Conservation (phyloP, 1,284 basidiomycete species). For the Anthracocystis walkeri region DNA sequence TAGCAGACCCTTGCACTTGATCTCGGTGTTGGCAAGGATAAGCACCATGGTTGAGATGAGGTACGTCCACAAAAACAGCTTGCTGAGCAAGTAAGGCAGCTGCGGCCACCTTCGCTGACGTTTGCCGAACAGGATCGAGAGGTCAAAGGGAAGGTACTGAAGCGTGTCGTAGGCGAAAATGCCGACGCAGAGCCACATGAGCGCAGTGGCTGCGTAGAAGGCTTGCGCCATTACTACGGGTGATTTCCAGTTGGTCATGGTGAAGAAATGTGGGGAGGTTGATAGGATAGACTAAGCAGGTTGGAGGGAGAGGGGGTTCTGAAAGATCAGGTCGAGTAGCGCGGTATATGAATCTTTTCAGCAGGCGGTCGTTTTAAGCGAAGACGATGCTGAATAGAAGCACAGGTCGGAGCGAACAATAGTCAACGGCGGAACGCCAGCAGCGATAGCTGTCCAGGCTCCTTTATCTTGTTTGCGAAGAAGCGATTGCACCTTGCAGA, state of each 20-base stretch:
- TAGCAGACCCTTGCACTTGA: constrained; percentile 34
- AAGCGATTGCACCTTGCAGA: too few relatives aligned
- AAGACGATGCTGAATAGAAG: background rate
- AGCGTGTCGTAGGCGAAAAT: constrained; percentile 33
- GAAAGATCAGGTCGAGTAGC: background rate
- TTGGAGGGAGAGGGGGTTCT: background rate
- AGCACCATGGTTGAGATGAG: constrained; percentile 25
- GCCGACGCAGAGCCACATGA: constrained; percentile 45
- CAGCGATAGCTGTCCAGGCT: too few relatives aligned
- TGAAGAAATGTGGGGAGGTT: background rate
- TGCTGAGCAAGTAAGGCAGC: constrained; percentile 40
- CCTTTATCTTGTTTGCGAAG: too few relatives aligned
- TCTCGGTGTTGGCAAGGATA: constrained; percentile 20
- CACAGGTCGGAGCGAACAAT: background rate
- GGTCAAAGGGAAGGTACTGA: constrained; percentile 33
- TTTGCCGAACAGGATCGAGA: constrained; percentile 26
- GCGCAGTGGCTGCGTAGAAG: constrained; percentile 26
- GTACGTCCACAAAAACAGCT: constrained; percentile 37
- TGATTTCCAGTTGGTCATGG: constrained; percentile 37
- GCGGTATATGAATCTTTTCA: background rate
- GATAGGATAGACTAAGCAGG: background rate
- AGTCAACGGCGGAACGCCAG: background rate
- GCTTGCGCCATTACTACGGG: constrained; percentile 24
- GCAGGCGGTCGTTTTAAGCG: background rate
- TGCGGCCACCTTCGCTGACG: constrained; percentile 42